These are phyloP conservation scores for Hypoxylon rubiginosum DNA, from an alignment of 2,329 filamentous ascomycete genomes.

Conservation along the genomic window DNA sequence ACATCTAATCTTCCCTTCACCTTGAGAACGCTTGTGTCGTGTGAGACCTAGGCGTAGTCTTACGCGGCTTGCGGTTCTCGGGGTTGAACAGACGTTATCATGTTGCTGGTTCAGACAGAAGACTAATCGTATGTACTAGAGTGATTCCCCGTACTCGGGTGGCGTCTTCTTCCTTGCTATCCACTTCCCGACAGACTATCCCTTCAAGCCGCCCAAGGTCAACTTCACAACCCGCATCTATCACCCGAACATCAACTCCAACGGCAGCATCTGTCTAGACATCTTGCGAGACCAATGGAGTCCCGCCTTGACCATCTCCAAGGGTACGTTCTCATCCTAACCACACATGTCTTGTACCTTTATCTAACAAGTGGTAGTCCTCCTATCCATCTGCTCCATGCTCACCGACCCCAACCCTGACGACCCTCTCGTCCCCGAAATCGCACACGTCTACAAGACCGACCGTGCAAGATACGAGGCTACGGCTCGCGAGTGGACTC, in stretches of 20 bases:
- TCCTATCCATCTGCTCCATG: slow-evolving; percentile 99
- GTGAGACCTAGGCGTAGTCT: background rate
- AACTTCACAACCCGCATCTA: slow-evolving; percentile 99
- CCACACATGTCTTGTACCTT: slow-evolving; percentile 25
- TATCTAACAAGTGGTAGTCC: slow-evolving; percentile 68
- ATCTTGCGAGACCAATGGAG: slow-evolving; percentile 99
- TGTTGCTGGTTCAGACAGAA: slow-evolving; percentile 8
- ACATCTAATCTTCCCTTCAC: background rate
- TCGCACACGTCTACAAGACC: slow-evolving; percentile 99
- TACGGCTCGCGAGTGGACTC: slow-evolving; percentile 97
- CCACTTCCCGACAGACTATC: slow-evolving; percentile 99
- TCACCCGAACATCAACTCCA: slow-evolving; percentile 99
- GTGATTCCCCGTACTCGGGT: slow-evolving; percentile 96
- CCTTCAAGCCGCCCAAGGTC: slow-evolving; percentile 99
- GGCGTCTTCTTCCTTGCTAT: slow-evolving; percentile 99
- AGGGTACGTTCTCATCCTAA: slow-evolving; percentile 72
- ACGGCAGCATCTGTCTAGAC: slow-evolving; percentile 98
- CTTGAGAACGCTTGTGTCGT: background rate
- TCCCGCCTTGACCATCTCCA: slow-evolving; percentile 96
- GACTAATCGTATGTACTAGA: slow-evolving; percentile 64
- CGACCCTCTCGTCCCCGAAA: slow-evolving; percentile 98
- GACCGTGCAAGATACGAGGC: slow-evolving; percentile 96
- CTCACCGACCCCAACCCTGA: slow-evolving; percentile 99
- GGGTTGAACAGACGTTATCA: background rate
- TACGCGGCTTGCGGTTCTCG: background rate